Base-by-base conservation (phyloP, 768 basidiomycete species). In the Coprinopsis marcescibilis region DNA sequence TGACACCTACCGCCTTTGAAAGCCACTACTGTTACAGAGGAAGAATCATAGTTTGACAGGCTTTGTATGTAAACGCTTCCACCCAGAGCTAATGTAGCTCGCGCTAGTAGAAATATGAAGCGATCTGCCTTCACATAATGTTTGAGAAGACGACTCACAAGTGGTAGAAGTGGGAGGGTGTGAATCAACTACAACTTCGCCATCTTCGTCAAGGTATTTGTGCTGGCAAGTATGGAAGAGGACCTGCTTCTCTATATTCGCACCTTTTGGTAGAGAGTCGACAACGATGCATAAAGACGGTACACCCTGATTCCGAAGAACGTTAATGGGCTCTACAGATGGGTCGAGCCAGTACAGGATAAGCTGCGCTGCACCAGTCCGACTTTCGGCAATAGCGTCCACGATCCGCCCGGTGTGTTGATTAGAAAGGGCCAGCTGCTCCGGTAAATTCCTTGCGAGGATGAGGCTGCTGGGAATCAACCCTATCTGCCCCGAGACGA, bases 401-500 rank as follows among this genome's bases (percentile, higher is more conserved):
- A 76, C 64, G 23, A 98, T 75, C 36, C 89, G 78, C 7, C 71
- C 61, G 1, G 83, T 81, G 60, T 99, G 96, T 56, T 97, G 94
- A 33, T 81, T 73, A 1, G 78, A 75, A 6, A 98, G 69, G 1
- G 87, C 84, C 1, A 78, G 72, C 64, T 98, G 90, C 10, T 68
- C 57, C 0, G 77, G 65, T 43, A 89, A 59, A 8, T 75, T 81
- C 2, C 51, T 63, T 7, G 93, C 85, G 2, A 98, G 68, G 1
- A 72, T 59, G 23, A 97, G 70, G 37, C 69, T 80, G 37, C 80
- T 68, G 0, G 96, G 95, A 24, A 93, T 70, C 17, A 99, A 71
- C 0, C 91, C 91, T 37, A 99, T 98, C 60, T 99, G 96, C 3
- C 96, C 96, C 1, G 96, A 96, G 46, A 98, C 71, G 54, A 89